phyloP scores from a whole-genome alignment of 148 eudicot species.

The Chenopodium quinoa region DNA sequence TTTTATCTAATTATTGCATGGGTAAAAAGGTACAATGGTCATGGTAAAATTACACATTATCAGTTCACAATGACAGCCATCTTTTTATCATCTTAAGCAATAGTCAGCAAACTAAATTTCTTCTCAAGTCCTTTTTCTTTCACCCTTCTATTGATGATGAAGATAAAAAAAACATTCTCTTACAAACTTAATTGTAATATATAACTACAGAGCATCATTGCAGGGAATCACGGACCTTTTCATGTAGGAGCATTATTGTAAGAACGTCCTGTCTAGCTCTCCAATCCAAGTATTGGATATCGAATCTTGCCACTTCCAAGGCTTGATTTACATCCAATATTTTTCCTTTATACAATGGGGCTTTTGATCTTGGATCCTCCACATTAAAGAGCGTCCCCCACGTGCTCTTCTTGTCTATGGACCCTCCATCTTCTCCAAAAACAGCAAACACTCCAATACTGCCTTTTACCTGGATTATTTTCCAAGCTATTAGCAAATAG shows the following conservation, averaged over 20 bases:
- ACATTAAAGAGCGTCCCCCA: slow-evolving; percentile 79
- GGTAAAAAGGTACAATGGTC: background rate
- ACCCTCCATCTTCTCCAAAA: slow-evolving; percentile 61
- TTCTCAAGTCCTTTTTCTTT: background rate
- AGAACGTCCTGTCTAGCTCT: slow-evolving; percentile 95
- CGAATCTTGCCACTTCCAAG: slow-evolving; percentile 79
- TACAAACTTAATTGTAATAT: background rate
- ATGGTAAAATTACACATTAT: background rate
- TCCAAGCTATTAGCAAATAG: slow-evolving; percentile 8
- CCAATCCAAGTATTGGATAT: slow-evolving; percentile 94
- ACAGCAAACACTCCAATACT: slow-evolving; percentile 68
- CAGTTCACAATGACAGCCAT: too few relatives aligned
- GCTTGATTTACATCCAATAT: slow-evolving; percentile 82
- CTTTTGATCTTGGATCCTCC: slow-evolving; percentile 75
- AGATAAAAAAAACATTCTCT: background rate
- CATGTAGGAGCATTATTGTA: slow-evolving; percentile 84
- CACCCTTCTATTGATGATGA: background rate
- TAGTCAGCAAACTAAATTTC: background rate
- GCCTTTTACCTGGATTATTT: slow-evolving; percentile 48
- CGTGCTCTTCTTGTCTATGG: slow-evolving; percentile 56
- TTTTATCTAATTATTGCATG: background rate
- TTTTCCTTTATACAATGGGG: slow-evolving; percentile 67
- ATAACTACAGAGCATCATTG: background rate
- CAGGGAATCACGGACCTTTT: slow-evolving; percentile 49
- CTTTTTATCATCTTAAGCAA: background rate